Conservation (phyloP, 2,329 filamentous ascomycete genomes). For the Xylaria sp. region DNA sequence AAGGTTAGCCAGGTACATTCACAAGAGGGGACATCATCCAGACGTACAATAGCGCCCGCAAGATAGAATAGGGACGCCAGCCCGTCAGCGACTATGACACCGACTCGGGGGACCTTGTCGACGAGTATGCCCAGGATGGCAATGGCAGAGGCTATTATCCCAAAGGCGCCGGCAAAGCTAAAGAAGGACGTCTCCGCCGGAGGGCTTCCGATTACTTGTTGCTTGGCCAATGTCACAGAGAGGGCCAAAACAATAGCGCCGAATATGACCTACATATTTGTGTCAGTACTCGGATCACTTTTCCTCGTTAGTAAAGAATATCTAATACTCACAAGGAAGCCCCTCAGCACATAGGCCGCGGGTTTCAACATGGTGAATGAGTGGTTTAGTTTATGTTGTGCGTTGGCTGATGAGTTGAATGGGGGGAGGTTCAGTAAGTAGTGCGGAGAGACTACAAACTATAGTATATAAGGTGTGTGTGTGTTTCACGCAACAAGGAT, state of each 20-base stretch:
- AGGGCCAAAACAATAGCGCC: constrained; percentile 50
- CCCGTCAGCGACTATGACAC: constrained; percentile 45
- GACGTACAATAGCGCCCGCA: constrained; percentile 50
- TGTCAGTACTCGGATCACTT: constrained; percentile 18
- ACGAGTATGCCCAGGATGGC: constrained; percentile 46
- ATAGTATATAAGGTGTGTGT: neutral
- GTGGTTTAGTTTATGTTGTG: neutral
- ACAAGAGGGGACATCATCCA: neutral
- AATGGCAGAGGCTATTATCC: constrained; percentile 47
- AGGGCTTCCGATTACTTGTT: constrained; percentile 44
- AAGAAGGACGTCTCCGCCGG: constrained; percentile 51
- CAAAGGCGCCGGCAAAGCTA: constrained; percentile 51
- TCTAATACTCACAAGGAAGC: constrained; percentile 43
- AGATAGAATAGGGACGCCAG: constrained; percentile 50
- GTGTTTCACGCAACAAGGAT: neutral
- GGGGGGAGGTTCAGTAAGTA: neutral
- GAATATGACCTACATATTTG: constrained; percentile 46
- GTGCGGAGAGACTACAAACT: neutral
- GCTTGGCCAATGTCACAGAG: constrained; percentile 50
- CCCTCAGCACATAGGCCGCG: constrained; percentile 40
- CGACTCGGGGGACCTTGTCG: constrained; percentile 46
- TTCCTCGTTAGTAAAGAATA: neutral
- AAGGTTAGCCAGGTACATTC: neutral
- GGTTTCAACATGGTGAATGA: constrained; percentile 42
- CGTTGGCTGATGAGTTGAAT: neutral